Percentiles rank a stretch among this genome's conserved stretches.
Conservation (phyloP, 2,329 filamentous ascomycete genomes). For the Penicillium freii region DNA sequence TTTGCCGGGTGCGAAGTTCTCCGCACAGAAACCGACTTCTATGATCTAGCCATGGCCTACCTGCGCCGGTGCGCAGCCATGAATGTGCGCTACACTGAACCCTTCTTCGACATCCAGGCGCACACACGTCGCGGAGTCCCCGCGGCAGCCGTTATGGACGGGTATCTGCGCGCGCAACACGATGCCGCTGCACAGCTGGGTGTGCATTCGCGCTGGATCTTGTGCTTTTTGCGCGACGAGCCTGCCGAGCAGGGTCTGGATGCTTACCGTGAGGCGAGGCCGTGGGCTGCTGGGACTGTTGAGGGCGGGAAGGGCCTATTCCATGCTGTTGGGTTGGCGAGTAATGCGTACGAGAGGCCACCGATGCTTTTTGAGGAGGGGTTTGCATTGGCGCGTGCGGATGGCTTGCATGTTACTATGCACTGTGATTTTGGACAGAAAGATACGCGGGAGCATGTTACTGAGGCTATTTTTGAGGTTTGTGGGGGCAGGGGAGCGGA, state of each 20-base stretch:
- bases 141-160: slow-evolving; percentile 34
- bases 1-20: slow-evolving; percentile 27
- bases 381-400: slow-evolving; percentile 30
- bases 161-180: slow-evolving; percentile 36
- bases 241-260: slow-evolving; percentile 40
- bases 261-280: slow-evolving; percentile 40
- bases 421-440: slow-evolving; percentile 55
- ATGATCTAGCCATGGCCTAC: slow-evolving; percentile 44
- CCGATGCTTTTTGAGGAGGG: slow-evolving; percentile 46
- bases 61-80: slow-evolving; percentile 33
- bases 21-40: slow-evolving; percentile 39
- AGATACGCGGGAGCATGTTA: slow-evolving; percentile 47
- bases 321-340: slow-evolving; percentile 49
- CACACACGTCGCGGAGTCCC: slow-evolving; percentile 41
- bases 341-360: slow-evolving; percentile 49
- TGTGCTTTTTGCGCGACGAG: slow-evolving; percentile 47
- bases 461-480: slow-evolving; percentile 35
- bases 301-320: slow-evolving; percentile 40
- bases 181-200: slow-evolving; percentile 28
- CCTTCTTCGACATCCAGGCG: slow-evolving; percentile 47
- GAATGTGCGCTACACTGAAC: slow-evolving; percentile 44
- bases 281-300: slow-evolving; percentile 30
- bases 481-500: slow-evolving; percentile 32
- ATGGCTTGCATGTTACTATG: slow-evolving; percentile 43
- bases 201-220: slow-evolving; percentile 40